These are phyloP conservation scores for Verbascum thapsus DNA, from an alignment of 257 asterid genomes.

Conservation along the genomic window DNA sequence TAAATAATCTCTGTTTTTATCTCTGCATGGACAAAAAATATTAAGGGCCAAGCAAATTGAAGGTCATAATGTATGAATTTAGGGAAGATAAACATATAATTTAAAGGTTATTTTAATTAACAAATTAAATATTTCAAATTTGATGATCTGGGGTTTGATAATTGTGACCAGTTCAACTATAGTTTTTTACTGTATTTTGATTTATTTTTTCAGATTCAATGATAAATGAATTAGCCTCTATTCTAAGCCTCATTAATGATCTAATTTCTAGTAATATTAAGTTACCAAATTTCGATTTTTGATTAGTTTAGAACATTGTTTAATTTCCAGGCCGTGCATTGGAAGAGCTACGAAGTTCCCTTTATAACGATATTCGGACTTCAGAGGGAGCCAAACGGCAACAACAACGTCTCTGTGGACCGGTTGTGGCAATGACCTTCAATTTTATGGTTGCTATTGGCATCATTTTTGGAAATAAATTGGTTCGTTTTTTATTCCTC, in stretches of 20 bases:
- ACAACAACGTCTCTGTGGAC: conserved; percentile 75
- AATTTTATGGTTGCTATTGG: conserved; percentile 86
- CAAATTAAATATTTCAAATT: too few species aligned
- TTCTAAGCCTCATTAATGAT: too few species aligned
- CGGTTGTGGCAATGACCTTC: conserved; percentile 73
- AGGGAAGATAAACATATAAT: too few species aligned
- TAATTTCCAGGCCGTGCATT: conserved; percentile 59
- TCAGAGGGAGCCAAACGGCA: conserved; percentile 87
- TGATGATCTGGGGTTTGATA: neutral
- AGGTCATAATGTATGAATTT: too few species aligned
- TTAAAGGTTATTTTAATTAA: too few species aligned
- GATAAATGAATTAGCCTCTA: conserved; percentile 6
- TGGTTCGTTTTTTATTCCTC: conserved; percentile 44
- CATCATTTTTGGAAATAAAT: conserved; percentile 77
- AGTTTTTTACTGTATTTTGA: neutral
- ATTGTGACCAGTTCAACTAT: neutral
- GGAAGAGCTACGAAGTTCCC: conserved; percentile 81
- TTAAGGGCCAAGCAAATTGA: neutral
- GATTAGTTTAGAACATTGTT: neutral
- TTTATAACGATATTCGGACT: conserved; percentile 70
- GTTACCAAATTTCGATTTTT: too few species aligned
- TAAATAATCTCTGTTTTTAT: conserved; percentile 9
- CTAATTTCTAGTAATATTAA: too few species aligned
- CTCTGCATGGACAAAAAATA: neutral
- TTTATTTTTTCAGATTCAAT: neutral